Conservation (phyloP, 805 yeast genomes). For the Tetrapisispora phaffii region DNA sequence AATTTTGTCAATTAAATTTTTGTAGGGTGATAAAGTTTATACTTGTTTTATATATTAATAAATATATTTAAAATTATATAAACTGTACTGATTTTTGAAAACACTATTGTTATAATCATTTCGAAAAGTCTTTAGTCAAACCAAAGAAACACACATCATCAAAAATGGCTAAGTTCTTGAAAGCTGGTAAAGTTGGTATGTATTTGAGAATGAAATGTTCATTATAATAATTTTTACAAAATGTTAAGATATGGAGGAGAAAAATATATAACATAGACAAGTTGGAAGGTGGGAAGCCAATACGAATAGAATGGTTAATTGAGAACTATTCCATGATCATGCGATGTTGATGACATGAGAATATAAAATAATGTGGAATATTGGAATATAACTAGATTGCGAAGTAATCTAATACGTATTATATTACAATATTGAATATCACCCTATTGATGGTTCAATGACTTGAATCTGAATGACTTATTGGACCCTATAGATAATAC, state of each 20-base stretch:
- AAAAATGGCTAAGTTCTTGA: conserved; percentile 94
- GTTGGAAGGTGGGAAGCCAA: too few relatives aligned
- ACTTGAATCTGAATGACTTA: too few relatives aligned
- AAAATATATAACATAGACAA: too few relatives aligned
- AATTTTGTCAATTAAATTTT: neutral
- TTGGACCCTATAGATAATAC: too few relatives aligned
- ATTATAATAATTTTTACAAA: neutral
- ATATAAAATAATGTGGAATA: too few relatives aligned
- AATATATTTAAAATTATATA: neutral
- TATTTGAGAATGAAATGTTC: conserved; percentile 8
- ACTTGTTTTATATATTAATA: neutral
- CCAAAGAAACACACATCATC: conserved; percentile 4
- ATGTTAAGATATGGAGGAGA: neutral
- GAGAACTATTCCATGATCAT: too few relatives aligned
- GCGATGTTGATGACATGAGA: too few relatives aligned
- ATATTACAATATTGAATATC: too few relatives aligned
- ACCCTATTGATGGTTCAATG: too few relatives aligned
- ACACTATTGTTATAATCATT: too few relatives aligned
- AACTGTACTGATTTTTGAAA: neutral
- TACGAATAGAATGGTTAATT: neutral
- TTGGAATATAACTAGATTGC: too few relatives aligned
- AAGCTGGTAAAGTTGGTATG: conserved; percentile 94
- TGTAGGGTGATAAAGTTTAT: conserved; percentile 1
- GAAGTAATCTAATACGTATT: too few relatives aligned
- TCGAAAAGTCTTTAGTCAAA: neutral